Conservation (phyloP, 225 moss, liverwort and hornwort genomes). For the Rhytidiadelphus loreus region DNA sequence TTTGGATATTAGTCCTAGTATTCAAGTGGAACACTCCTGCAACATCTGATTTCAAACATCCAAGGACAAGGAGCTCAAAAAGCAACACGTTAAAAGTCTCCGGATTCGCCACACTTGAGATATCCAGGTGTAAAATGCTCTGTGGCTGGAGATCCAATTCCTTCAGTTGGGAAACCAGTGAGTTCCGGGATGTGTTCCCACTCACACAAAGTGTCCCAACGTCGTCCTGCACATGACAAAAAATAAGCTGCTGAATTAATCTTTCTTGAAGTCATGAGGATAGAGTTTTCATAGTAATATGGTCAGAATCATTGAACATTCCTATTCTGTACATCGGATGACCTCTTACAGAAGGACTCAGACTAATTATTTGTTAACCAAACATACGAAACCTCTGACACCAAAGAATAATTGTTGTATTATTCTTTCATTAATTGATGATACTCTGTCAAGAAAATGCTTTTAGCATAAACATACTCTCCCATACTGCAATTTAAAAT, state of each 20-base stretch:
- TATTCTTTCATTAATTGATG: background rate
- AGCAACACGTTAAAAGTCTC: slow-evolving; percentile 38
- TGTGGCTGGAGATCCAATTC: slow-evolving; percentile 11
- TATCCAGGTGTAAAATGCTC: slow-evolving; percentile 37
- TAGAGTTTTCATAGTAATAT: background rate
- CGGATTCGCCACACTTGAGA: slow-evolving; percentile 24
- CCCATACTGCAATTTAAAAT: background rate
- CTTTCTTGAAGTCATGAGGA: background rate
- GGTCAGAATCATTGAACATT: background rate
- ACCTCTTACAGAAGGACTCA: background rate
- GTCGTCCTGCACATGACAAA: slow-evolving; percentile 14
- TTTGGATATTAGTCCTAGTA: slow-evolving; percentile 2
- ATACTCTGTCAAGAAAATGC: background rate
- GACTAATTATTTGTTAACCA: background rate
- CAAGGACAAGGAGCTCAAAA: slow-evolving; percentile 49
- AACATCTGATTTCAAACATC: slow-evolving; percentile 39
- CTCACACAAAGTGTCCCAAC: slow-evolving; percentile 26
- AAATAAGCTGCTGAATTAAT: background rate
- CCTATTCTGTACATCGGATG: background rate
- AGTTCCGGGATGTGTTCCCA: slow-evolving; percentile 27
- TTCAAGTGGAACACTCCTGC: slow-evolving; percentile 41
- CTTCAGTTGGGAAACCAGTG: slow-evolving; percentile 26
- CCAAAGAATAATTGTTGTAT: background rate
- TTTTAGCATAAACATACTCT: background rate
- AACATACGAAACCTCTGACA: background rate